These are phyloP conservation scores for Teratosphaeria destructans DNA, from an alignment of 2,329 filamentous ascomycete species.

Conservation along the genomic window DNA sequence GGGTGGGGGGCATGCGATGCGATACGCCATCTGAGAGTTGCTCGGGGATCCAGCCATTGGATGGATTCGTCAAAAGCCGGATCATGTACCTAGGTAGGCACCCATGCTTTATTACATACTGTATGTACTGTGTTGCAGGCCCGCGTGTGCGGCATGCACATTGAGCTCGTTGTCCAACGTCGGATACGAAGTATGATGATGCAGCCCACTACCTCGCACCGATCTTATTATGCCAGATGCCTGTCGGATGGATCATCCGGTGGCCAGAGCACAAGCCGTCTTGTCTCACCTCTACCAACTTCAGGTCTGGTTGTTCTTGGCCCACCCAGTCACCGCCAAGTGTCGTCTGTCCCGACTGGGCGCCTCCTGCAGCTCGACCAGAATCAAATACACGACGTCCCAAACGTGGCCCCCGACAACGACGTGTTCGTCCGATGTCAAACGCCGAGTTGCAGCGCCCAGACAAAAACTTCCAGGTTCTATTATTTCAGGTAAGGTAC, in stretches of 20 bases:
- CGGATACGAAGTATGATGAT: too few species aligned
- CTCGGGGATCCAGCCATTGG: too few species aligned
- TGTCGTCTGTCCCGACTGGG: neutral
- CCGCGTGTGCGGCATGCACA: too few species aligned
- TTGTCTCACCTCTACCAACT: neutral
- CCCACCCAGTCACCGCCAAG: neutral
- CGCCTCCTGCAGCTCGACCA: neutral
- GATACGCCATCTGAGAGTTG: neutral
- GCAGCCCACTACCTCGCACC: too few species aligned
- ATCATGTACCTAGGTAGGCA: too few species aligned
- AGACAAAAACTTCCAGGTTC: neutral
- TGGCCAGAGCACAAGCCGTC: neutral
- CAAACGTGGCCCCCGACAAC: too few species aligned
- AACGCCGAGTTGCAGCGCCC: neutral
- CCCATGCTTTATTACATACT: too few species aligned
- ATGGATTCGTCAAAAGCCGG: too few species aligned
- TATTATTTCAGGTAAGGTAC: too few species aligned
- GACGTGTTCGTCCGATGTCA: neutral
- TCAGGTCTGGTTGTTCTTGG: neutral
- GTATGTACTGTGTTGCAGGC: too few species aligned
- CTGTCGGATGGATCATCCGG: neutral
- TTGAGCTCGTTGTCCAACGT: too few species aligned
- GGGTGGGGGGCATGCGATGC: neutral
- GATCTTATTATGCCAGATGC: neutral
- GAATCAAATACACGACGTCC: too few species aligned